Evolutionary conservation across 2,329 filamentous ascomycete genomes (phyloP), one percentile per base, ranked within the genome.

Genomic region (Dactylonectria macrodidyma): DNA sequence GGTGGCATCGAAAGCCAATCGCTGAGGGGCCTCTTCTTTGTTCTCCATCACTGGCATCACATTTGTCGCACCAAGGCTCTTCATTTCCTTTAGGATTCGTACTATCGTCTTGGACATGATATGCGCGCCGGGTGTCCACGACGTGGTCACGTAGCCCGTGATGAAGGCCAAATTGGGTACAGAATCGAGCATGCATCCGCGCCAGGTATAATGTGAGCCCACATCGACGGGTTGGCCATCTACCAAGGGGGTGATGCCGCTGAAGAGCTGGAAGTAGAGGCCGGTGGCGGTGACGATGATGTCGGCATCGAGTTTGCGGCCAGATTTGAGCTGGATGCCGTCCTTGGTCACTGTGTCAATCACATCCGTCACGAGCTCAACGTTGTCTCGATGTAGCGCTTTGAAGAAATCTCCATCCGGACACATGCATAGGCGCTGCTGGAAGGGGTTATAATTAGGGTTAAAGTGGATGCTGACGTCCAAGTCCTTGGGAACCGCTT

Each of bases 381-480:
- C 79, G 62, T 87, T 87, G 2, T 81, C 79, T 1, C 75, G 77
- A 57, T 82, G 81, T 2, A 90, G 71, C 0, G 85, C 82, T 52
- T 84, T 77, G 79, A 85, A 90, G 73, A 90, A 90, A 73, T 90
- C 88, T 10, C 84, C 87, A 57, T 87, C 83, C 0, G 86, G 86
- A 19, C 81, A 91, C 67, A 94, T 83, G 74, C 94, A 96, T 8
- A 96, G 82, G 0, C 94, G 89, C 78, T 97, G 93, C 62, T 94
- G 87, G 85, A 93, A 91, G 0, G 91, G 91, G 46, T 88, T 85
- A 73, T 93, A 93, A 2, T 77, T 78, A 0, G 91, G 91, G 7
- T 86, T 87, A 79, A 93, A 93, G 77, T 93, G 88, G 1, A 88
- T 85, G 62, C 91, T 86, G 47, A 87, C 78, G 3, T 88, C 84